A percentile compares a stretch with the other conserved stretches of the same genome.
Evolutionary conservation across 768 basidiomycete species (phyloP).

Genomic region (Pulveroboletus sp.): DNA sequence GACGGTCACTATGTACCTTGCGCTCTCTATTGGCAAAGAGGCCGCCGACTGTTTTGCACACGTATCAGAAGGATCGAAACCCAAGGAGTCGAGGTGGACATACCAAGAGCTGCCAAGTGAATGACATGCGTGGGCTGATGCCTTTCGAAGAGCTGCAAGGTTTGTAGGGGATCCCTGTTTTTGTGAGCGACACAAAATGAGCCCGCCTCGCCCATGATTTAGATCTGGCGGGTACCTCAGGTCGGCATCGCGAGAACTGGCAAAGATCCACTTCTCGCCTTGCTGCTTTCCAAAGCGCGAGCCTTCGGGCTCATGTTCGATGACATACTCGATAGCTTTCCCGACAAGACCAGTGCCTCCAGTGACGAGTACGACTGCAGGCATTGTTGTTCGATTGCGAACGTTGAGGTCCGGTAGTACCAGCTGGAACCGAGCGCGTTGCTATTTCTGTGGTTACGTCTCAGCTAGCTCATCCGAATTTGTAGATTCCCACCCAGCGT

Average conservation of each 20-base stretch:
- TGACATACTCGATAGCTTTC: slow-evolving; percentile 72
- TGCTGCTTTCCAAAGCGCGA: slow-evolving; percentile 72
- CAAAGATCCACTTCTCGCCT: slow-evolving; percentile 86
- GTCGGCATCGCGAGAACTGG: slow-evolving; percentile 75
- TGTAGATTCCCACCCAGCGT: slow-evolving; percentile 15
- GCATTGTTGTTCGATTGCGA: slow-evolving; percentile 23
- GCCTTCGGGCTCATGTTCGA: slow-evolving; percentile 72
- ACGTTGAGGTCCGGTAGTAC: background rate
- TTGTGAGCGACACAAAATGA: slow-evolving; percentile 2
- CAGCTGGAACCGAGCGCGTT: background rate
- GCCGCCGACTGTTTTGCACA: slow-evolving; percentile 65
- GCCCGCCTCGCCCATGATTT: background rate
- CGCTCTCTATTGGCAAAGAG: slow-evolving; percentile 95
- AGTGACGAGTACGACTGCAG: slow-evolving; percentile 67
- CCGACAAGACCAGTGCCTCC: slow-evolving; percentile 87
- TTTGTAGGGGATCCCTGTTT: slow-evolving; percentile 62
- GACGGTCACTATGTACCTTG: slow-evolving; percentile 49
- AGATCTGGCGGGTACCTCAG: slow-evolving; percentile 52
- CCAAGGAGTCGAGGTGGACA: slow-evolving; percentile 16
- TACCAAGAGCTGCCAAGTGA: slow-evolving; percentile 90
- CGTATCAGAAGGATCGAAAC: slow-evolving; percentile 5
- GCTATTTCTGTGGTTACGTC: background rate
- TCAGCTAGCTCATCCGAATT: too few relatives aligned
- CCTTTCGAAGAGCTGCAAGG: slow-evolving; percentile 75
- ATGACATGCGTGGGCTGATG: slow-evolving; percentile 96